Percentiles rank a stretch among this genome's conserved stretches.
Conservation (phyloP, 2,329 filamentous ascomycete genomes). For the Aureobasidium uvarum region DNA sequence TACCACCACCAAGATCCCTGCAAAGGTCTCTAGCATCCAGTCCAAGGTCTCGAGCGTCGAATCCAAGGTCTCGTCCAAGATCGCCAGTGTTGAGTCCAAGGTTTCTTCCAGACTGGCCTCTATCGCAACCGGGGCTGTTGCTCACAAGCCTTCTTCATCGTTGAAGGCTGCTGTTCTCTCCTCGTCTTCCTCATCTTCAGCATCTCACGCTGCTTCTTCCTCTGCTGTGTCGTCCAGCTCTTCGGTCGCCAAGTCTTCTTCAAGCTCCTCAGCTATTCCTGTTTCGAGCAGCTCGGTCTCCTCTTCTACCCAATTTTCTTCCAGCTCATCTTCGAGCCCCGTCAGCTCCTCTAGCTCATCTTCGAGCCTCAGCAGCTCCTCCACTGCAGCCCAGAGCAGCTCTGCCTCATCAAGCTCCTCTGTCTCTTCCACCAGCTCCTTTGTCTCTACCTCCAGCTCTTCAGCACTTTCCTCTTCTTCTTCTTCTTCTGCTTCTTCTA, state of each 20-base stretch:
- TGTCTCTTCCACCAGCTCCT: background rate
- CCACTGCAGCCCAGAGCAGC: no score
- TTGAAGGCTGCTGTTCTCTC: background rate
- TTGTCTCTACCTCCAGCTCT: conserved; percentile 6
- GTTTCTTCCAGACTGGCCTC: conserved; percentile 11
- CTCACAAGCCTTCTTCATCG: background rate
- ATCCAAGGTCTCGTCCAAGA: conserved; percentile 12
- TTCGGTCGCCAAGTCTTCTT: background rate
- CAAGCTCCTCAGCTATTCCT: background rate
- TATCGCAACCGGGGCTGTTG: background rate
- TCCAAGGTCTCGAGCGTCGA: conserved; percentile 15
- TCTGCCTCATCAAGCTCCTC: no score
- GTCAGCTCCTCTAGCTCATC: background rate
- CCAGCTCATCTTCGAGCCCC: conserved; percentile 2
- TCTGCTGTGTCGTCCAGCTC: conserved; percentile 4
- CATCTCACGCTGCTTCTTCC: background rate
- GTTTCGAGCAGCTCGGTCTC: background rate
- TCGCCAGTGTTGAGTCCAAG: conserved; percentile 10
- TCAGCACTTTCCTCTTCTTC: background rate
- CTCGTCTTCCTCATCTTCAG: background rate
- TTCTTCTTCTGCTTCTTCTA: background rate
- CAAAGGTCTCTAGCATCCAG: conserved; percentile 10
- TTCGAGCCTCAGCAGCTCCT: background rate
- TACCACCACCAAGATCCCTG: background rate
- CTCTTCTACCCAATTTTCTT: background rate